Evolutionary conservation across 2,329 filamentous ascomycete species (phyloP), one percentile per base, ranked within the genome.

Genomic region (Neonectria punicea): DNA sequence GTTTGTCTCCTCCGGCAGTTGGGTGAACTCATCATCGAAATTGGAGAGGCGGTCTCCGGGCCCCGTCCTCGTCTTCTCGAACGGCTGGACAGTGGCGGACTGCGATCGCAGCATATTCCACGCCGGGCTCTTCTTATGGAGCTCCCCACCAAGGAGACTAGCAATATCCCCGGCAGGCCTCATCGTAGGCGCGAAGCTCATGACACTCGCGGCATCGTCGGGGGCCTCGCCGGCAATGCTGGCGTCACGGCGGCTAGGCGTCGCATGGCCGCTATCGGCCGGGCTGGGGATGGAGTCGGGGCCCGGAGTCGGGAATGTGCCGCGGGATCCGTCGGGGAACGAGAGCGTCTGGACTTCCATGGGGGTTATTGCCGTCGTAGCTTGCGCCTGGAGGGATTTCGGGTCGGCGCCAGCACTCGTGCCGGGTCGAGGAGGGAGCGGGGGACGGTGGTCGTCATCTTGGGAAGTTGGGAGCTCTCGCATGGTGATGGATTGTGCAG

Each of bases 311-410:
- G 85, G 79, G 73, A 91, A 91, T 1, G 87, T 90, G 41, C 91
- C 90, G 64, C 88, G 85, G 20, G 88, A 87, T 64, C 88, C 89
- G 76, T 93, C 92, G 11, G 89, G 89, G 67, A 92, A 91, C 1
- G 90, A 89, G 54, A 94, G 85, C 0, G 92, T 93, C 71, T 93
- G 91, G 60, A 94, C 90, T 70, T 95, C 94, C 67, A 94, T 86
- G 16, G 93, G 87, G 0, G 93, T 95, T 14, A 98, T 76, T 10
- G 94, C 94, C 1, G 94, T 98, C 4, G 94, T 98, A 53, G 95
- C 89, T 64, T 89, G 89, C 2, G 91, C 89, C 68, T 82, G 84
- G 59, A 83, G 74, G 78, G 80, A 67, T 79, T 79, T 70, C 50
- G 80, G 10, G 66, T 85, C 77, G 66, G 80, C 53, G 44, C 77